Percentiles rank a stretch among this genome's conserved stretches.
Conservation (phyloP, 169 alveolate genomes). For the Eimeria necatrix region DNA sequence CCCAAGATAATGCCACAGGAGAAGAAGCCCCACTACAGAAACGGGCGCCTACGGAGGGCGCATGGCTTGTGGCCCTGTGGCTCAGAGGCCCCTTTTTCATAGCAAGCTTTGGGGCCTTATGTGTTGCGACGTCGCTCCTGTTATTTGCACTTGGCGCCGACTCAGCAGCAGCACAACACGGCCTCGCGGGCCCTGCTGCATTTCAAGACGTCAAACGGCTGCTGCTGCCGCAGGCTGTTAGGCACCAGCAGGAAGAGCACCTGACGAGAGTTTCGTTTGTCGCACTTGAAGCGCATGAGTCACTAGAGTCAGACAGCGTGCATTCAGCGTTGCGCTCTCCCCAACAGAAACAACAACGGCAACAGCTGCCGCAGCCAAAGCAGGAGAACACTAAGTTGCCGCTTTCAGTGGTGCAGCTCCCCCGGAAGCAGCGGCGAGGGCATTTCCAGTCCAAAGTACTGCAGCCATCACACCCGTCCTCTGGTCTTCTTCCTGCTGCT, state of each 20-base stretch:
- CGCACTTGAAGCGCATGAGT: neutral
- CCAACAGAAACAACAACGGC: conserved; percentile 36
- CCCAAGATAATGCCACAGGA: neutral
- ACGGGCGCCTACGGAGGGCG: conserved; percentile 15
- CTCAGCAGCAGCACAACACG: conserved; percentile 20
- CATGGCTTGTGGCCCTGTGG: conserved; percentile 77
- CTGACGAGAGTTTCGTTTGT: neutral
- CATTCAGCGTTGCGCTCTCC: neutral
- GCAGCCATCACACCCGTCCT: neutral
- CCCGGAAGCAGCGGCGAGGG: neutral
- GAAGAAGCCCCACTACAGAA: neutral
- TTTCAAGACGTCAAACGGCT: neutral
- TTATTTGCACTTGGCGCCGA: conserved; percentile 36
- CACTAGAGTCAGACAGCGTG: neutral
- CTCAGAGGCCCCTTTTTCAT: conserved; percentile 56
- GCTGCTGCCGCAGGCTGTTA: conserved; percentile 28
- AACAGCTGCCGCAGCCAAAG: neutral
- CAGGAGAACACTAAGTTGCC: neutral
- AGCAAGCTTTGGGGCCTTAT: conserved; percentile 45
- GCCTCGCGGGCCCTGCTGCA: conserved; percentile 7
- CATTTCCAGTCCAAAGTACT: neutral
- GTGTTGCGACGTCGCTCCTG: conserved; percentile 38
- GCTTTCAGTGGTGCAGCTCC: neutral
- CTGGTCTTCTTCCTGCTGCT: neutral
- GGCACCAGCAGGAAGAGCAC: neutral